These are phyloP conservation scores for Penicillium argentinense DNA, from an alignment of 495 filamentous ascomycete species.

Conservation along the genomic window DNA sequence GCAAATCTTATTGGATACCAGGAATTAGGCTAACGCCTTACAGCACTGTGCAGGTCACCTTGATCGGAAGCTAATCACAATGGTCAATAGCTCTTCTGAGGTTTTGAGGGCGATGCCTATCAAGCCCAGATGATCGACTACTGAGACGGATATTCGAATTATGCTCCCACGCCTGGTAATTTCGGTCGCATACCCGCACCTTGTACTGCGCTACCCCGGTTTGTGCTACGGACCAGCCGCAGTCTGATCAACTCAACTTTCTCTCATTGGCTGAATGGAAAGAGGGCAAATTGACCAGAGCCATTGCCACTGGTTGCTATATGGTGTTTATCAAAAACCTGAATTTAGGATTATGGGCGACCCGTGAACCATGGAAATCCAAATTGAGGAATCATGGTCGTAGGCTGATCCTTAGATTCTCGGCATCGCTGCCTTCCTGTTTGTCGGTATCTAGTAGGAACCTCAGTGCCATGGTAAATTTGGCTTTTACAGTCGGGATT, in stretches of 20 bases:
- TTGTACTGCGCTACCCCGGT: neutral
- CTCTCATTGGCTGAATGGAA: neutral
- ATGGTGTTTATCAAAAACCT: no score
- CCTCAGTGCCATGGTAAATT: no score
- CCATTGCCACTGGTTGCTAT: no score
- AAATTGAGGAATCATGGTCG: no score
- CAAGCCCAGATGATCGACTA: neutral
- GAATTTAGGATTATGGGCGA: no score
- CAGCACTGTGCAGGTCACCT: neutral
- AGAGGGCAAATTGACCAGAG: no score
- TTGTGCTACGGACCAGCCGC: neutral
- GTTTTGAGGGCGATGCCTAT: neutral
- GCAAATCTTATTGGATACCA: neutral
- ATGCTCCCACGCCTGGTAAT: neutral
- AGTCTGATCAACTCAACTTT: conserved; percentile 1
- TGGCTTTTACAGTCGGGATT: no score
- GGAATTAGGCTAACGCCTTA: neutral
- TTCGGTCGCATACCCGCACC: neutral
- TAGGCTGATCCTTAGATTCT: no score
- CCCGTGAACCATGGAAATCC: no score
- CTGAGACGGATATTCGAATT: neutral
- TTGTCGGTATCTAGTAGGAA: no score
- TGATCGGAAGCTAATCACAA: neutral
- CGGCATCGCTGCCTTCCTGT: no score
- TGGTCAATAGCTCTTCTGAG: neutral